Evolutionary conservation across 257 asterid species (phyloP).

Genomic region (Fraxinus quadrangulata): DNA sequence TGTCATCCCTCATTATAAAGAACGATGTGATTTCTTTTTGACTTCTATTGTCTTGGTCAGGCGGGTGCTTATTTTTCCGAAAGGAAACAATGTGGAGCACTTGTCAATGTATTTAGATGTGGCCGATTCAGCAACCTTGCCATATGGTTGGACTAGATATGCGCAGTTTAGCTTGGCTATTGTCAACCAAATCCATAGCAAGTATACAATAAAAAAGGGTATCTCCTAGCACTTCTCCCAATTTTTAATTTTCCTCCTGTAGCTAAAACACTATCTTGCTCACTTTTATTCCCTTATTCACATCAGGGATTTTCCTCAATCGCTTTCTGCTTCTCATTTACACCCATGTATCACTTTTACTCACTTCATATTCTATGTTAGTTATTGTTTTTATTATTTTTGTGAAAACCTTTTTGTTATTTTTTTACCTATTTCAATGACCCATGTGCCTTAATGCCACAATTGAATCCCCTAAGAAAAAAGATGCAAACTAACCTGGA

Average conservation of each 20-base stretch:
- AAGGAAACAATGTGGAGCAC: constrained; percentile 53
- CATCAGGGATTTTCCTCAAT: background rate
- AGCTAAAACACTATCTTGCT: background rate
- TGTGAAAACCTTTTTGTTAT: background rate
- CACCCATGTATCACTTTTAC: background rate
- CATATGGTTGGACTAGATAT: constrained; percentile 57
- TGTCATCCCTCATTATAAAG: background rate
- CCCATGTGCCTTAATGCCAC: background rate
- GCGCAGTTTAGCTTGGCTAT: constrained; percentile 59
- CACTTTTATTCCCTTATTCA: background rate
- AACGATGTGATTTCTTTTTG: background rate
- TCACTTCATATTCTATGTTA: background rate
- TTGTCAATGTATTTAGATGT: constrained; percentile 59
- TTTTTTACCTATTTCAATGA: background rate
- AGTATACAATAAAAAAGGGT: constrained; percentile 51
- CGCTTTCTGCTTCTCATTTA: background rate
- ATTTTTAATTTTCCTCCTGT: background rate
- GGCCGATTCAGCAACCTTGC: constrained; percentile 49
- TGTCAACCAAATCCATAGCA: constrained; percentile 45
- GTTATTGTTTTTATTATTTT: background rate
- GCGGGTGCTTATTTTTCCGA: constrained; percentile 57
- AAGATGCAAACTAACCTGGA: background rate
- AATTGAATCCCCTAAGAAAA: background rate
- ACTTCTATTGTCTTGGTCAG: constrained; percentile 31
- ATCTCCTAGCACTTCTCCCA: constrained; percentile 15